Evolutionary conservation across 148 eudicot genomes (phyloP).

Genomic region (Pouteria glomerata): DNA sequence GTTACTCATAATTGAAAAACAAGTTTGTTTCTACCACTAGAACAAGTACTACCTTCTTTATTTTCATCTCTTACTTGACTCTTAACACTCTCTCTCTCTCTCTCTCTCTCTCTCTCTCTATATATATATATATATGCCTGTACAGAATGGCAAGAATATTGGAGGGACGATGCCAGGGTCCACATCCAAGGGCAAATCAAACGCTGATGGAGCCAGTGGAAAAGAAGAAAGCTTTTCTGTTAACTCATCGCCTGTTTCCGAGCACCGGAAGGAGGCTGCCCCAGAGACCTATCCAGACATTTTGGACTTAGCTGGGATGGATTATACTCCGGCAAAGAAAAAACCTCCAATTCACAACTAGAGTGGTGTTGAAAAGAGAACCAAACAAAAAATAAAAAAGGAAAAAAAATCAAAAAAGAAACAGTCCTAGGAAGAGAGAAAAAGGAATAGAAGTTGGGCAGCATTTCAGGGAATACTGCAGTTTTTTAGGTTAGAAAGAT

Average conservation of each 20-base stretch:
- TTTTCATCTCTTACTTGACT: too few species aligned
- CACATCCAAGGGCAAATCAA: constrained; percentile 5
- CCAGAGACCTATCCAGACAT: constrained; percentile 17
- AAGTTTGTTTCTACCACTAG: not conserved
- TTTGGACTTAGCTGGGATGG: constrained; percentile 58
- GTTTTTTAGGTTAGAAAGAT: constrained; percentile 23
- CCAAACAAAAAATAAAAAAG: not conserved
- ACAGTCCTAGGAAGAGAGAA: constrained; percentile 11
- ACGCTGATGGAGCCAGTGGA: not conserved
- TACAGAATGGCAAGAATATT: constrained; percentile 25
- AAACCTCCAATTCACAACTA: constrained; percentile 60
- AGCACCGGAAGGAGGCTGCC: constrained; percentile 22
- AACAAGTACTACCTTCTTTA: too few species aligned
- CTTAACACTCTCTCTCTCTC: too few species aligned
- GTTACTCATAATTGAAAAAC: not conserved
- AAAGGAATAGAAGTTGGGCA: constrained; percentile 22
- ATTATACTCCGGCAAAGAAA: constrained; percentile 59
- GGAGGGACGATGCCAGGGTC: too few species aligned
- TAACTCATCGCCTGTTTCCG: constrained; percentile 12
- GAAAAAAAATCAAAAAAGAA: not conserved
- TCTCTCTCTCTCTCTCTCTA: too few species aligned
- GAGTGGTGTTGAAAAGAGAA: not conserved
- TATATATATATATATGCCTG: too few species aligned
- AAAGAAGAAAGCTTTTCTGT: constrained; percentile 14
- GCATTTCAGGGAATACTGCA: constrained; percentile 61